Percentiles rank a stretch among this genome's conserved stretches.
Evolutionary conservation across 2,329 filamentous ascomycete species (phyloP).

Genomic region (Ustilaginoidea virens): DNA sequence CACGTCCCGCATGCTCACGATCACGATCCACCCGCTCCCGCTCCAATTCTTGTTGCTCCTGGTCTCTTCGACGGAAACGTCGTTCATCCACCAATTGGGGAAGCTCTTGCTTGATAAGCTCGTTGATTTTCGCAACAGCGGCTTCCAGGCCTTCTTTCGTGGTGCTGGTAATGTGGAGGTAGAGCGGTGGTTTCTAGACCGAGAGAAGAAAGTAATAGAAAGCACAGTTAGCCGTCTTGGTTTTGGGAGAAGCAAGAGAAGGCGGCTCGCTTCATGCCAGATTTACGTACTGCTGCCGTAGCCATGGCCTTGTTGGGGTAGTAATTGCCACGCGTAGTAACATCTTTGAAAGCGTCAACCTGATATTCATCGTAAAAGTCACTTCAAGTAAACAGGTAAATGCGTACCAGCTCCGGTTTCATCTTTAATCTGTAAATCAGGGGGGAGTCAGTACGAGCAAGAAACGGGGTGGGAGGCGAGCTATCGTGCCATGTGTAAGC

Average conservation of each 20-base stretch:
- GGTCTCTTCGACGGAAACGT: conserved; percentile 72
- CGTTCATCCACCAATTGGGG: conserved; percentile 91
- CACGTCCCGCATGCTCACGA: conserved; percentile 57
- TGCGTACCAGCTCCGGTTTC: conserved; percentile 99
- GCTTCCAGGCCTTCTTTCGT: conserved; percentile 82
- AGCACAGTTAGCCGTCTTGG: conserved; percentile 85
- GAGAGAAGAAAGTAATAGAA: neutral
- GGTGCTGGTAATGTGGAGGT: conserved; percentile 89
- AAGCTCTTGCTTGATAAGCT: conserved; percentile 90
- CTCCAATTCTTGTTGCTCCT: conserved; percentile 57
- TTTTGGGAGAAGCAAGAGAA: conserved; percentile 87
- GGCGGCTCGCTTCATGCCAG: conserved; percentile 47
- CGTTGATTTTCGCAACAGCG: conserved; percentile 77
- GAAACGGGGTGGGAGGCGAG: conserved; percentile 45
- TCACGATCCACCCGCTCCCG: conserved; percentile 51
- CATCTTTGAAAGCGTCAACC: conserved; percentile 59
- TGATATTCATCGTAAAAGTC: conserved; percentile 31
- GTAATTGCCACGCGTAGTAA: conserved; percentile 93
- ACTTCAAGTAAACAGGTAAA: conserved; percentile 32
- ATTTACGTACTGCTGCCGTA: conserved; percentile 48
- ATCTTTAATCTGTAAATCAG: conserved; percentile 94
- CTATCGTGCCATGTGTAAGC: conserved; percentile 61
- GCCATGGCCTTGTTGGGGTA: conserved; percentile 97
- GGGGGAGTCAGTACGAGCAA: conserved; percentile 88
- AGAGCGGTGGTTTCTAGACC: conserved; percentile 92